These are phyloP conservation scores for Solanum virginianum DNA, from an alignment of 257 asterid genomes.

Conservation along the genomic window DNA sequence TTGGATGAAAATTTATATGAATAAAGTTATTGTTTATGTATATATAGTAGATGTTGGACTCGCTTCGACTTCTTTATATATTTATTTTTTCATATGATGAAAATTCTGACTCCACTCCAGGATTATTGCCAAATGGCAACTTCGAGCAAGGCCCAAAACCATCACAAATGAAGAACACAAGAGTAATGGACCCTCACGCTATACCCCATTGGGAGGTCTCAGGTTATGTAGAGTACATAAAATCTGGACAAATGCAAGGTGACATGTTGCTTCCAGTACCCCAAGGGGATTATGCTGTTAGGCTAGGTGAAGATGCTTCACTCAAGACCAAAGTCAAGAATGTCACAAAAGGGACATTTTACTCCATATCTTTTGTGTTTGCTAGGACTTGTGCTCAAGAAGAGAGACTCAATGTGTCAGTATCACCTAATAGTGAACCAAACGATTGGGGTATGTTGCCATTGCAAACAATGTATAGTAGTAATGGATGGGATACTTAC, in stretches of 20 bases:
- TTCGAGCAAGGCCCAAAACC: conserved; percentile 15
- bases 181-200: conserved; percentile 3
- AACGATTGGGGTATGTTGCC: conserved; percentile 7
- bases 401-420: conserved; percentile 7
- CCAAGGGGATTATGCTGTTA: conserved; percentile 10
- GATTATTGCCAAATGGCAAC: conserved; percentile 13
- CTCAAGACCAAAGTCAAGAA: not conserved
- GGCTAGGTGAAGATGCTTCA: conserved; percentile 12
- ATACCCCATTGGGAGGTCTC: conserved; percentile 14
- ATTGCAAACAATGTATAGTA: conserved; percentile 16
- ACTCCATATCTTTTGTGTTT: conserved; percentile 4
- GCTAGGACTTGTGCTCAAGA: conserved; percentile 19
- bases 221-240: conserved; percentile 13
- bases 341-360: not conserved
- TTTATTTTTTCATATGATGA: not conserved
- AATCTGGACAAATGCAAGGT: conserved; percentile 16
- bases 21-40: too few species aligned
- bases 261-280: conserved; percentile 17
- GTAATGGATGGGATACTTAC: conserved; percentile 14
- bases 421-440: conserved; percentile 1
- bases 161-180: conserved; percentile 3
- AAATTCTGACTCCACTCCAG: not conserved
- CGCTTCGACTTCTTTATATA: not conserved
- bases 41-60: too few species aligned
- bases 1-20: too few species aligned